Percentiles rank a stretch among this genome's conserved stretches.
Evolutionary conservation across 2,329 filamentous ascomycete species (phyloP).

Genomic region (Microthyrium microscopicum): DNA sequence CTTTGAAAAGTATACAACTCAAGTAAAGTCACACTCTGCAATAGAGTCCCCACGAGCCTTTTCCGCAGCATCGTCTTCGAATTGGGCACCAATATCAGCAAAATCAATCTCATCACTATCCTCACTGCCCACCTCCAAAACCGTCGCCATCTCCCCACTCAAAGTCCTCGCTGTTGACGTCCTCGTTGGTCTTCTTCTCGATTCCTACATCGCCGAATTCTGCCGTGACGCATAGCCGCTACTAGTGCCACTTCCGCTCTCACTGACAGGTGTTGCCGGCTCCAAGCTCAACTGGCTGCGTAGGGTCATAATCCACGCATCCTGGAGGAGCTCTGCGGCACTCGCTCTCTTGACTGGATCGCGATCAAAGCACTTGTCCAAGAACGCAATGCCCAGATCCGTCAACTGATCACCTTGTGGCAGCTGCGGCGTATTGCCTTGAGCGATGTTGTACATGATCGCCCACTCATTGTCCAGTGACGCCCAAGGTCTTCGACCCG

Average conservation of each 20-base stretch:
- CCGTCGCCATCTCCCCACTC: too few relatives aligned
- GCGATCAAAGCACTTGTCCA: slow-evolving; percentile 70
- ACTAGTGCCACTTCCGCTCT: slow-evolving; percentile 2
- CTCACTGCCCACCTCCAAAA: too few relatives aligned
- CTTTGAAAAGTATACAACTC: too few relatives aligned
- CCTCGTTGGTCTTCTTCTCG: too few relatives aligned
- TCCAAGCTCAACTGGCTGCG: slow-evolving; percentile 29
- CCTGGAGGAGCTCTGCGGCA: slow-evolving; percentile 78
- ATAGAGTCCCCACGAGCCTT: too few relatives aligned
- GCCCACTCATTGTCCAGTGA: slow-evolving; percentile 97
- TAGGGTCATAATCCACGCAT: slow-evolving; percentile 61
- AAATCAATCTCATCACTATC: too few relatives aligned
- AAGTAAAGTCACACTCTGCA: too few relatives aligned
- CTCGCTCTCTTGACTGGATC: slow-evolving; percentile 66
- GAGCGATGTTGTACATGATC: slow-evolving; percentile 99
- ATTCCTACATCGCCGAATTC: slow-evolving; percentile 6
- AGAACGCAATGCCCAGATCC: slow-evolving; percentile 69
- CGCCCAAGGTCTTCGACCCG: slow-evolving; percentile 84
- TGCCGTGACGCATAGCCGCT: slow-evolving; percentile 1
- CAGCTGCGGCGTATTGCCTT: slow-evolving; percentile 80
- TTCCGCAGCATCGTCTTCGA: too few relatives aligned
- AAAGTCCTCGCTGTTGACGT: too few relatives aligned
- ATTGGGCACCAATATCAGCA: too few relatives aligned
- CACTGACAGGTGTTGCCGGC: slow-evolving; percentile 22
- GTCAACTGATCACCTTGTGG: slow-evolving; percentile 73